Evolutionary conservation across 2,329 filamentous ascomycete genomes (phyloP), one percentile per base, ranked within the genome.

Genomic region (Stagonosporopsis cucurbitacearum): DNA sequence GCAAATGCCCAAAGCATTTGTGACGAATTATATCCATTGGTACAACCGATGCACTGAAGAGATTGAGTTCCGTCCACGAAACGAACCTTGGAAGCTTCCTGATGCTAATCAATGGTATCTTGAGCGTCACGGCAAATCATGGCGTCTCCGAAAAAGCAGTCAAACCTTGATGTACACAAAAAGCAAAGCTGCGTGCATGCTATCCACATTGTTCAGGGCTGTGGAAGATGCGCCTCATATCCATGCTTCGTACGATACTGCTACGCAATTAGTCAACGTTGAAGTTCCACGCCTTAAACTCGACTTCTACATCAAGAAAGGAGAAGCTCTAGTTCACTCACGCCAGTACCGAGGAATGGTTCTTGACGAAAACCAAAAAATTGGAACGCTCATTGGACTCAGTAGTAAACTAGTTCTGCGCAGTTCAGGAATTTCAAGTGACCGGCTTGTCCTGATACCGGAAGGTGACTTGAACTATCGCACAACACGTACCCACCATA

Each of bases 361-460:
- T 4, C 32, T 74, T 8, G 72, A 74, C 33, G 0, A 41, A 0
- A 35, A 67, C 41, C 71, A 74, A 41, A 44, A 15, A 0, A 59
- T 71, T 9, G 66, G 62, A 1, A 64, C 69, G 25, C 46, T 74
- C 2, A 33, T 61, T 20, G 71, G 72, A 1, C 40, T 75, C 3
- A 23, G n/a, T 3, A 71, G 53, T 37, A 70, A 66, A 19, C 50
- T 73, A 15, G 58, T 68, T 6, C 32, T 57, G 52, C 71, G 44
- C 28, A 57, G 11, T 11, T 58, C 12, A 22, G n/a, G 40, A 6
- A 57, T 40, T 9, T 37, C 44, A 28, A 32, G 54, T 1, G 53
- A 69, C 2, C 77, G 79, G 2, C 75, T 60, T 0, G 77, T 84
- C 0, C 50, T 58, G 0, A 77, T 83, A 8, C 49, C 64, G 0